These are phyloP conservation scores for Torulaspora pretoriensis DNA, from an alignment of 1,139 yeast species.

Conservation along the genomic window DNA sequence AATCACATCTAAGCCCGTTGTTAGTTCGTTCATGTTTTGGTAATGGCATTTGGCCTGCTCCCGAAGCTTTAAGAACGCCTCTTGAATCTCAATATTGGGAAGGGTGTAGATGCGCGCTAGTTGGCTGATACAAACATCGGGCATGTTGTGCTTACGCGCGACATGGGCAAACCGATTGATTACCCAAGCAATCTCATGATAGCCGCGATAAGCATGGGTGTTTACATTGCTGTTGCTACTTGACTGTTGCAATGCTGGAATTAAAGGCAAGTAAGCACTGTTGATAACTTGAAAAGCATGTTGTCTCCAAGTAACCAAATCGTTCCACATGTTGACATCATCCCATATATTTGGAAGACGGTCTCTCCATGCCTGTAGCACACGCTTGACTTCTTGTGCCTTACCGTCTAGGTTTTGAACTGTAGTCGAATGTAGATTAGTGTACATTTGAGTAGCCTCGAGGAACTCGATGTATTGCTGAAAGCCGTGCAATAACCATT, in stretches of 20 bases:
- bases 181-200: constrained; percentile 99
- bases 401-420: constrained; percentile 89
- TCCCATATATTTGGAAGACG: constrained; percentile 96
- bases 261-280: constrained; percentile 87
- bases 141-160: constrained; percentile 93
- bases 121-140: constrained; percentile 92
- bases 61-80: constrained; percentile 88
- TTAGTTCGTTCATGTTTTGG: constrained; percentile 78
- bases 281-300: constrained; percentile 97
- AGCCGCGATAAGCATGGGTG: constrained; percentile 94
- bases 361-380: constrained; percentile 96
- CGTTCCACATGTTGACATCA: constrained; percentile 97
- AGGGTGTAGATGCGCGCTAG: constrained; percentile 89
- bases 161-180: constrained; percentile 97
- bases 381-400: constrained; percentile 90
- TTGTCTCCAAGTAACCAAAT: constrained; percentile 95
- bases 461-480: constrained; percentile 96
- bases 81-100: constrained; percentile 97
- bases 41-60: constrained; percentile 98
- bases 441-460: constrained; percentile 95
- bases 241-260: constrained; percentile 77
- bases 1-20: constrained; percentile 93
- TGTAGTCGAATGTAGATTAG: constrained; percentile 82
- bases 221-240: constrained; percentile 69
- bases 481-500: constrained; percentile 86